Conservation (phyloP, 2,329 filamentous ascomycete species). For the Pseudogymnoascus sp. region DNA sequence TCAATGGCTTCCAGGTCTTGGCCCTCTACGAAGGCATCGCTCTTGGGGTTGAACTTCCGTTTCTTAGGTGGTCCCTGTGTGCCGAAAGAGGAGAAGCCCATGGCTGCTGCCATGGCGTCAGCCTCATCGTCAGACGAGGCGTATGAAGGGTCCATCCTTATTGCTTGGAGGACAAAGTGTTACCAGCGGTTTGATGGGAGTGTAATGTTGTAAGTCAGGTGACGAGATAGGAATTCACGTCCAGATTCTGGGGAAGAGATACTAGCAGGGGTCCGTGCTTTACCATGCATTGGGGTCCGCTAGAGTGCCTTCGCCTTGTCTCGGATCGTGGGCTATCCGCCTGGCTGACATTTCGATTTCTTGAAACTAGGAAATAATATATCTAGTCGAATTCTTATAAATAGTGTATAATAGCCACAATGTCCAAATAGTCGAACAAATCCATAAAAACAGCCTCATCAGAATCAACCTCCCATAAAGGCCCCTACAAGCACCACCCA, state of each 20-base stretch:
- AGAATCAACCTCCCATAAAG: background rate
- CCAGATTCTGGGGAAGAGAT: background rate
- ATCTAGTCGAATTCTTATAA: background rate
- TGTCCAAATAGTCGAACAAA: background rate
- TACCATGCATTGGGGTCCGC: background rate
- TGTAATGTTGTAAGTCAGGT: background rate
- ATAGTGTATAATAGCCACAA: background rate
- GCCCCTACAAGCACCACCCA: background rate
- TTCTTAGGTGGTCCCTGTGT: conserved; percentile 50
- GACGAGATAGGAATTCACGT: conserved; percentile 3
- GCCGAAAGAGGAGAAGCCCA: conserved; percentile 71
- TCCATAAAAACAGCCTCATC: background rate
- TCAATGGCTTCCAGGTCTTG: conserved; percentile 27
- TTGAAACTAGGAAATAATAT: background rate
- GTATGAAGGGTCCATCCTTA: background rate
- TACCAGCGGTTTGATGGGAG: background rate
- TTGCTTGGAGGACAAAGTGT: background rate
- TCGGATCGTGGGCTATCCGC: background rate
- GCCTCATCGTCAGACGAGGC: conserved; percentile 30
- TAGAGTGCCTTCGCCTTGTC: background rate
- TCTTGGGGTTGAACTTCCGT: conserved; percentile 55
- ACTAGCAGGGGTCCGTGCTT: background rate
- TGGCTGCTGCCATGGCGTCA: conserved; percentile 54
- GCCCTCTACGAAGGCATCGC: conserved; percentile 41
- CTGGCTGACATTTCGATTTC: background rate